Conservation (phyloP, 768 basidiomycete species). For the Lactarius quietus region DNA sequence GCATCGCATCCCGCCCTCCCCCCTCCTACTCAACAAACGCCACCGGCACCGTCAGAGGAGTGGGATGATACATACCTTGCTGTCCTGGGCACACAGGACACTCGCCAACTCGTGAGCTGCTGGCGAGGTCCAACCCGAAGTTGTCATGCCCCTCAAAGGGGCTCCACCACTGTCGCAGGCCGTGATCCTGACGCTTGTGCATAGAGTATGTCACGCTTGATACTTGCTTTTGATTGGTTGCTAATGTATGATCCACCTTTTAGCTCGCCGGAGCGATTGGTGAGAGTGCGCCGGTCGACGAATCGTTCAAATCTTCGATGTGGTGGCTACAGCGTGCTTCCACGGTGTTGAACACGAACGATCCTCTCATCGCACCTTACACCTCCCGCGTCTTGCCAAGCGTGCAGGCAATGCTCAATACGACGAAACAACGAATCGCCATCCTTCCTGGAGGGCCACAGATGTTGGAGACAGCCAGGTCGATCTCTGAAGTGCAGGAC, state of each 20-base stretch:
- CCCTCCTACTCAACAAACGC: constrained; percentile 50
- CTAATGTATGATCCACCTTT: constrained; percentile 9
- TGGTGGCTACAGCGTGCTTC: constrained; percentile 87
- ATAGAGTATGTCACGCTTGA: constrained; percentile 54
- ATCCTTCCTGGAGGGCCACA: constrained; percentile 72
- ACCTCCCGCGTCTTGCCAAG: constrained; percentile 76
- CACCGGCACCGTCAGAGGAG: constrained; percentile 61
- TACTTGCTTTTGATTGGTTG: neutral
- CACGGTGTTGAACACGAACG: constrained; percentile 67
- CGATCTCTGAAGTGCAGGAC: constrained; percentile 73
- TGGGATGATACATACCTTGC: constrained; percentile 84
- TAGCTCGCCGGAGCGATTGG: constrained; percentile 73
- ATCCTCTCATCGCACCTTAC: constrained; percentile 79
- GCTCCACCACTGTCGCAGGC: constrained; percentile 74
- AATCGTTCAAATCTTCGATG: constrained; percentile 73
- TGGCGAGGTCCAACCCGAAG: constrained; percentile 70
- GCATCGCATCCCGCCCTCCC: constrained; percentile 76
- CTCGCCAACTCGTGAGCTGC: constrained; percentile 69
- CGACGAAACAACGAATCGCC: constrained; percentile 73
- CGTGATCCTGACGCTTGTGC: constrained; percentile 77
- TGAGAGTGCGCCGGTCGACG: constrained; percentile 73
- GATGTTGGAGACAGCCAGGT: constrained; percentile 63
- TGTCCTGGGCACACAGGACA: constrained; percentile 72
- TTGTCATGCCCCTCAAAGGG: constrained; percentile 75
- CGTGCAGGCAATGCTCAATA: constrained; percentile 71